phyloP scores from a whole-genome alignment of 371 early-diverging fungal species.

The Actinomortierella ambigua region DNA sequence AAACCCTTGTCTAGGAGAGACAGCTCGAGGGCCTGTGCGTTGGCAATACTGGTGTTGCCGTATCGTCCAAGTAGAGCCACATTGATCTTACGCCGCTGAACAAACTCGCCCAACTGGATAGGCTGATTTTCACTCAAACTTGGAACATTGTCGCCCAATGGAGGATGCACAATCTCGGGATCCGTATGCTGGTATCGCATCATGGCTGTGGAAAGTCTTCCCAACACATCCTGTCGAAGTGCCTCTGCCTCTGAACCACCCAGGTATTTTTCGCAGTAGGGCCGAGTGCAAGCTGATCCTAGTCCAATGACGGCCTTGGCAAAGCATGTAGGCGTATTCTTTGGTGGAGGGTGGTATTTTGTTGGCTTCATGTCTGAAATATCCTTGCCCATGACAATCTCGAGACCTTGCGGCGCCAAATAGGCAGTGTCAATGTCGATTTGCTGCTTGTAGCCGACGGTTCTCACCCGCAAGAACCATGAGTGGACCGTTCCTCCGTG shows the following conservation, averaged over 20 bases:
- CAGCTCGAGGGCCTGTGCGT: slow-evolving; percentile 27
- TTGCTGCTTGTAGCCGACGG: slow-evolving; percentile 9
- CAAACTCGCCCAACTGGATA: slow-evolving; percentile 22
- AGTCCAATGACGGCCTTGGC: slow-evolving; percentile 38
- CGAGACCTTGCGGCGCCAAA: slow-evolving; percentile 30
- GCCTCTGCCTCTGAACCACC: slow-evolving; percentile 29
- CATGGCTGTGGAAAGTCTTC: slow-evolving; percentile 21
- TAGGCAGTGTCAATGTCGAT: slow-evolving; percentile 20
- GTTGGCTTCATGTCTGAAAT: too few relatives aligned
- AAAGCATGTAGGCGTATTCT: slow-evolving; percentile 35
- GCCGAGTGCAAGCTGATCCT: slow-evolving; percentile 39
- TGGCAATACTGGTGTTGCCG: slow-evolving; percentile 45
- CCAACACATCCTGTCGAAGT: slow-evolving; percentile 21
- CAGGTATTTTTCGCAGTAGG: slow-evolving; percentile 32
- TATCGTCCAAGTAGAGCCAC: slow-evolving; percentile 39
- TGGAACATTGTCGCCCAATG: slow-evolving; percentile 16
- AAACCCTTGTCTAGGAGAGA: slow-evolving; percentile 41
- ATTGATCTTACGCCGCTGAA: slow-evolving; percentile 34
- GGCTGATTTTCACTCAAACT: slow-evolving; percentile 15
- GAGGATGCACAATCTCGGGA: slow-evolving; percentile 32
- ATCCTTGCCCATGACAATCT: slow-evolving; percentile 21
- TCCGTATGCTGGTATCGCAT: slow-evolving; percentile 28
- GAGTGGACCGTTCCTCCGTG: slow-evolving; percentile 28
- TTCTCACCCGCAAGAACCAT: slow-evolving; percentile 42
- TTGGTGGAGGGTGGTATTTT: slow-evolving; percentile 13